Base-by-base conservation (phyloP, 2,329 filamentous ascomycete genomes). In the Exserohilum rostratum region DNA sequence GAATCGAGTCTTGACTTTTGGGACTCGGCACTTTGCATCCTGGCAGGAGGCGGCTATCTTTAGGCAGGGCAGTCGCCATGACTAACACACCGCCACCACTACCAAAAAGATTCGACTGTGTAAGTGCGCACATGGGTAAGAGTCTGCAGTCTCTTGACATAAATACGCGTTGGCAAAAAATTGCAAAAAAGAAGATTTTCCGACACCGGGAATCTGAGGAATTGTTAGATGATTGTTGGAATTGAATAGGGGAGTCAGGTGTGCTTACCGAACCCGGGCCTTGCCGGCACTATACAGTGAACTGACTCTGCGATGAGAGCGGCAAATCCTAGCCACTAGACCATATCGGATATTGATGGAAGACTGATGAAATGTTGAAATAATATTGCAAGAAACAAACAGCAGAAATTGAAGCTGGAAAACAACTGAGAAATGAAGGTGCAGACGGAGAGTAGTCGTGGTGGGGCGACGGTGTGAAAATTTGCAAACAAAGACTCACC, bases 311-410 rank as follows among this genome's bases (percentile, higher is more conserved):
- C 45, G 34, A 47, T 58, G 56, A 58, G 53, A 58, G 55, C 53
- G 57, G 57, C 53, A 57, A 57, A 59, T 59, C 53, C 53, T 56
- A 59, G 53, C 53, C 53, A 57, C 53, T 57, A 57, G 53, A 59
- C 55, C 55, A 58, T 58, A 46, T 58, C 55, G 55, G 55, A 58
- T 22, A 38, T 55, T 55, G 47, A 55, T 58, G 35, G 7, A 33
- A 25, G 5, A 3, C 0, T 38, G 7, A 5, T 25, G 22, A 7
- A 25, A 25, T 25, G 22, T 7, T 25, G 22, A 25, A 7, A 25
- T 25, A 25, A 25, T 25, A 25, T 25, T 7, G 22, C 5, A 2
- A 2, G 0, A 20, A n/a, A 1, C 30, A 11, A 3, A 10, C 25
- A 3, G 0, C 2, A 29, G 46, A 37, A 12, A 20, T 47, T 1